Percentiles rank a stretch among this genome's conserved stretches.
Evolutionary conservation across 805 yeast genomes (phyloP).

Genomic region (Candida multigemmis): DNA sequence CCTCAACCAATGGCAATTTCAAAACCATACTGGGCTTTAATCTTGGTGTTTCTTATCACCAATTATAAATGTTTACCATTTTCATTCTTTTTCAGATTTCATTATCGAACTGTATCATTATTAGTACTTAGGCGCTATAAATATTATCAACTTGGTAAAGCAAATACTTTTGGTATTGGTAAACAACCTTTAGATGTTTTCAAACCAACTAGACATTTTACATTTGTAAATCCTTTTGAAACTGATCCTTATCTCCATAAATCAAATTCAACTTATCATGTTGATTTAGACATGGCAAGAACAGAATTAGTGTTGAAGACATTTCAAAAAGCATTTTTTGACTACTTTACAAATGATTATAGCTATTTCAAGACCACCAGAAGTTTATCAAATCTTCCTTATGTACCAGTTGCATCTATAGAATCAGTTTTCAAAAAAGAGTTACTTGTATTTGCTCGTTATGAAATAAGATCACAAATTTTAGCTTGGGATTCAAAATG

Average conservation of each 20-base stretch:
- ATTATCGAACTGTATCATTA: slow-evolving; percentile 32
- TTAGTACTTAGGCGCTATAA: slow-evolving; percentile 26
- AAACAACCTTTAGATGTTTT: slow-evolving; percentile 26
- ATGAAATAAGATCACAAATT: slow-evolving; percentile 47
- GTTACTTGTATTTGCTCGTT: slow-evolving; percentile 56
- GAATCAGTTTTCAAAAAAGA: slow-evolving; percentile 63
- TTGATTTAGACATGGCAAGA: slow-evolving; percentile 75
- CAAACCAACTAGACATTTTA: slow-evolving; percentile 29
- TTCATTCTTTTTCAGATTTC: slow-evolving; percentile 58
- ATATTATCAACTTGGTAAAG: slow-evolving; percentile 10
- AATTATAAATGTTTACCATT: slow-evolving; percentile 62
- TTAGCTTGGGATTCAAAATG: slow-evolving; percentile 85
- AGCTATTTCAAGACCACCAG: slow-evolving; percentile 19
- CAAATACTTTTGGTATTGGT: slow-evolving; percentile 25
- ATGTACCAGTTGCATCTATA: slow-evolving; percentile 71
- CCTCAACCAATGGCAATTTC: no score
- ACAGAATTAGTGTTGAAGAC: slow-evolving; percentile 48
- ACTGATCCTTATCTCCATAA: slow-evolving; percentile 85
- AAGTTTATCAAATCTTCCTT: slow-evolving; percentile 37
- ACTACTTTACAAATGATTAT: slow-evolving; percentile 29
- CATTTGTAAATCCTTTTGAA: slow-evolving; percentile 69
- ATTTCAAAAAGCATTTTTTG: slow-evolving; percentile 47
- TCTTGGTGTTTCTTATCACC: slow-evolving; percentile 18
- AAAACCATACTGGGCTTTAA: no score
- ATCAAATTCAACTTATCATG: slow-evolving; percentile 76